phyloP scores from a whole-genome alignment of 345 rosid species.

The Sonneratia caseolaris region DNA sequence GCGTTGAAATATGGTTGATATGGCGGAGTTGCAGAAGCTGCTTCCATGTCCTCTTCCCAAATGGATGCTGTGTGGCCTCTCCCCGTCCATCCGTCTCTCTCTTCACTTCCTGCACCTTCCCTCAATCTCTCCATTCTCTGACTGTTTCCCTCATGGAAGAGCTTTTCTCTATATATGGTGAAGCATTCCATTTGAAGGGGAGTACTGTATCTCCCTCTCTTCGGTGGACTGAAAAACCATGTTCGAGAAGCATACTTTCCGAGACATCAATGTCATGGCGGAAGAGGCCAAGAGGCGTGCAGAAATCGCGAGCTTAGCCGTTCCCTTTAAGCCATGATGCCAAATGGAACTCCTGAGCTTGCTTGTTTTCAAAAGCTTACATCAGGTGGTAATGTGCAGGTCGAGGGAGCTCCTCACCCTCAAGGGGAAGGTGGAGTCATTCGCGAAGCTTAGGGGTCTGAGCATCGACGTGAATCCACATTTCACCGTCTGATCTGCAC shows the following conservation, averaged over 20 bases:
- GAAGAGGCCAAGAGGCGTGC: constrained; percentile 63
- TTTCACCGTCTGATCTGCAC: constrained; percentile 29
- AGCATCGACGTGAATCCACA: constrained; percentile 55
- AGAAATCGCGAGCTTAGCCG: constrained; percentile 48
- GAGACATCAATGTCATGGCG: constrained; percentile 41
- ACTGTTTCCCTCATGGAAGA: not conserved
- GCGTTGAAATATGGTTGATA: not conserved
- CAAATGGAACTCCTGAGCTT: not conserved
- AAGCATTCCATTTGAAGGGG: not conserved
- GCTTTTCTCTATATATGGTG: not conserved
- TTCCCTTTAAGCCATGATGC: not conserved
- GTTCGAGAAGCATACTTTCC: constrained; percentile 31
- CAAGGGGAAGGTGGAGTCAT: constrained; percentile 56
- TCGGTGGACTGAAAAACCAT: constrained; percentile 24
- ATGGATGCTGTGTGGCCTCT: not conserved
- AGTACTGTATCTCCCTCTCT: constrained; percentile 3
- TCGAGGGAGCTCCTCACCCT: constrained; percentile 53
- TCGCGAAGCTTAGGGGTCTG: constrained; percentile 45
- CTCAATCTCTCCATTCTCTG: constrained; percentile 1
- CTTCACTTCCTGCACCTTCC: not conserved
- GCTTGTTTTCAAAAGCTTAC: not conserved
- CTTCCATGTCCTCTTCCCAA: constrained; percentile 1
- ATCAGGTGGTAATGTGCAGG: constrained; percentile 17
- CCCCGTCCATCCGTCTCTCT: not conserved
- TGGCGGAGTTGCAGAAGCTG: constrained; percentile 10